Evolutionary conservation across 2,329 filamentous ascomycete species (phyloP).

Genomic region (Colletotrichum endophyticum): DNA sequence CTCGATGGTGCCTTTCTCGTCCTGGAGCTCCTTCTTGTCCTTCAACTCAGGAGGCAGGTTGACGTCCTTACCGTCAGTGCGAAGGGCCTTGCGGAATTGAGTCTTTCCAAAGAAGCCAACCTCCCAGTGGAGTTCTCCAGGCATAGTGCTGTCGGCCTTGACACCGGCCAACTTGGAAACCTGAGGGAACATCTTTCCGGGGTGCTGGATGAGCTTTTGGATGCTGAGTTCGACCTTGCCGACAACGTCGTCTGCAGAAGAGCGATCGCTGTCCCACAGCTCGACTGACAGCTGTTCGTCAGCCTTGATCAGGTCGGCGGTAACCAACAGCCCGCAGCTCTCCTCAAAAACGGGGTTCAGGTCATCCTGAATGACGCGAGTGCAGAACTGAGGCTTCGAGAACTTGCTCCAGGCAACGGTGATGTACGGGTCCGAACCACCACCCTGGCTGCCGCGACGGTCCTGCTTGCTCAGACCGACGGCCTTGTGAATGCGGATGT

Average conservation of each 20-base stretch:
- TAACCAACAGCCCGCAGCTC: slow-evolving; percentile 83
- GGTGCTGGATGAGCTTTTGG: slow-evolving; percentile 93
- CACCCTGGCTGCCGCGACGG: slow-evolving; percentile 77
- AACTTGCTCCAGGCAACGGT: slow-evolving; percentile 96
- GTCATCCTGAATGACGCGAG: slow-evolving; percentile 92
- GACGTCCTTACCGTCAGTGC: slow-evolving; percentile 85
- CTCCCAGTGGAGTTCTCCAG: slow-evolving; percentile 93
- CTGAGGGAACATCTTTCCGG: slow-evolving; percentile 90
- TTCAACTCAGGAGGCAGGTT: slow-evolving; percentile 76
- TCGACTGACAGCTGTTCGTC: slow-evolving; percentile 93
- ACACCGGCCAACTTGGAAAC: slow-evolving; percentile 83
- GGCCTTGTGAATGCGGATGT: slow-evolving; percentile 89
- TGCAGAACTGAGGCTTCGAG: slow-evolving; percentile 97
- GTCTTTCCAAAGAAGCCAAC: slow-evolving; percentile 95
- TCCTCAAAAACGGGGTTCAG: slow-evolving; percentile 94
- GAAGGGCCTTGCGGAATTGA: slow-evolving; percentile 80
- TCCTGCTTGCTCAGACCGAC: slow-evolving; percentile 92
- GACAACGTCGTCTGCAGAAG: slow-evolving; percentile 91
- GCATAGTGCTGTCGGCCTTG: slow-evolving; percentile 86
- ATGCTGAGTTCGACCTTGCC: slow-evolving; percentile 94
- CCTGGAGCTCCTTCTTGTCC: slow-evolving; percentile 79
- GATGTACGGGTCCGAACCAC: slow-evolving; percentile 94
- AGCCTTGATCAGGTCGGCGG: slow-evolving; percentile 87
- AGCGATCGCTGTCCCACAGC: slow-evolving; percentile 94
- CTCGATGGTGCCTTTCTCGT: slow-evolving; percentile 82